phyloP scores from a whole-genome alignment of 1,139 yeast genomes.

The Candida glucosophila region DNA sequence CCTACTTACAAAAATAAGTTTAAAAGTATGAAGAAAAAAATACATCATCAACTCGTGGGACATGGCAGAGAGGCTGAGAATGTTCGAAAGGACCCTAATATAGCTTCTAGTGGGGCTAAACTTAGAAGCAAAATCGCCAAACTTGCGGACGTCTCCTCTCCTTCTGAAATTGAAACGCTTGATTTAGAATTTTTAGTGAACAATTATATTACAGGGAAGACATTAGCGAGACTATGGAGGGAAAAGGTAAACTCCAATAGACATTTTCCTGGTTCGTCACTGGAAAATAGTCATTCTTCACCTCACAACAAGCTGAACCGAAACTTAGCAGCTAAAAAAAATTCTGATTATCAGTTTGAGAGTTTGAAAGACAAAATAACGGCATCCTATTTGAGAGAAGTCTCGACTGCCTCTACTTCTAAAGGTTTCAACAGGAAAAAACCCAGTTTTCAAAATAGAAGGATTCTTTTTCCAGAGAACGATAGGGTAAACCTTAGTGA shows the following conservation, averaged over 20 bases:
- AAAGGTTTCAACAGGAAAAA: constrained; percentile 31
- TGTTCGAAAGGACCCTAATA: constrained; percentile 7
- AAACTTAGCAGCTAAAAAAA: too few relatives aligned
- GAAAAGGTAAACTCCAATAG: too few relatives aligned
- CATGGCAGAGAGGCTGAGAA: constrained; percentile 22
- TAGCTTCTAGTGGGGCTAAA: constrained; percentile 19
- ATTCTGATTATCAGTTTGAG: too few relatives aligned
- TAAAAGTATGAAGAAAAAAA: constrained; percentile 68
- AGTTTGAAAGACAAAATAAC: too few relatives aligned
- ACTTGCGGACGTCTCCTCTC: constrained; percentile 26
- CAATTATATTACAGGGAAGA: constrained; percentile 26
- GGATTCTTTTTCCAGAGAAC: constrained; percentile 7
- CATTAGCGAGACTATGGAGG: constrained; percentile 27
- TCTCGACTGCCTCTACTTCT: too few relatives aligned
- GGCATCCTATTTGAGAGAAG: too few relatives aligned
- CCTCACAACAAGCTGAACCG: too few relatives aligned
- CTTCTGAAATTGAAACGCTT: constrained; percentile 36
- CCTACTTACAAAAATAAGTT: too few relatives aligned
- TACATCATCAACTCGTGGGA: constrained; percentile 48
- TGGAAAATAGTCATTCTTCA: too few relatives aligned
- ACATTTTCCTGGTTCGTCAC: too few relatives aligned
- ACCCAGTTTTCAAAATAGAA: constrained; percentile 24
- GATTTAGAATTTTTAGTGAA: constrained; percentile 30
- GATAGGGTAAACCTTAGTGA: constrained; percentile 2
- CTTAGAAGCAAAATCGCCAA: constrained; percentile 29